These are phyloP conservation scores for Aegilops umbellulata DNA, from an alignment of 176 grass and related monocot genomes.

Conservation along the genomic window DNA sequence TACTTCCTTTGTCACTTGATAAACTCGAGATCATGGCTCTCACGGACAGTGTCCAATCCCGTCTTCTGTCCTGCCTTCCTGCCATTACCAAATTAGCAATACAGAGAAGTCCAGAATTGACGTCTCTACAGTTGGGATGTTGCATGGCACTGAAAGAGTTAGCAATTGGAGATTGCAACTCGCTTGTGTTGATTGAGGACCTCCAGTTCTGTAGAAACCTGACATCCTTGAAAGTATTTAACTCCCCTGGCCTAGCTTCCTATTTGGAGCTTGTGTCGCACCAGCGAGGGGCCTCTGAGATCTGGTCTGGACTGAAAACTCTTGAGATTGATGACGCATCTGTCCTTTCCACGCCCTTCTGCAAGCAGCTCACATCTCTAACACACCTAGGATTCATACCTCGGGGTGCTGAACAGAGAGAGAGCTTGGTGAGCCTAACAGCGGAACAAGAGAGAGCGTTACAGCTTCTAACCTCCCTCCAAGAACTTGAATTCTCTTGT, in stretches of 20 bases:
- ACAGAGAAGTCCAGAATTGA: not conserved
- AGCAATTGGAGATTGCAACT: fast-evolving
- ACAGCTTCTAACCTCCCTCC: slow-evolving; percentile 20
- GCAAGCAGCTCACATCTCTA: slow-evolving; percentile 21
- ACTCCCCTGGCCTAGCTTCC: not conserved
- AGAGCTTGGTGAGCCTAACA: not conserved
- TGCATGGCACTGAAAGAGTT: not conserved
- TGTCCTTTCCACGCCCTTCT: not conserved
- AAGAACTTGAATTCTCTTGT: fast-evolving
- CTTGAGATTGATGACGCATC: not conserved
- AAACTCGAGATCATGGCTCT: not conserved
- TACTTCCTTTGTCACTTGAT: not conserved
- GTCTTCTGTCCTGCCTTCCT: not conserved
- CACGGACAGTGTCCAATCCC: not conserved
- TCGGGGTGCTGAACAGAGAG: fast-evolving
- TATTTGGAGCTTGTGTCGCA: not conserved
- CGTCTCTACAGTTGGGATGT: not conserved
- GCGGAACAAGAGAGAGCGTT: slow-evolving; percentile 11
- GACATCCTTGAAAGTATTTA: not conserved
- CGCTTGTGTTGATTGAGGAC: not conserved
- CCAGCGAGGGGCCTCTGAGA: not conserved
- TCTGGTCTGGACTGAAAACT: not conserved
- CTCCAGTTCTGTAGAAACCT: not conserved
- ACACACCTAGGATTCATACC: fast-evolving
- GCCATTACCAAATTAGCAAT: not conserved